Conservation (phyloP, 2,329 filamentous ascomycete genomes). For the Arthrobotrys iridis region DNA sequence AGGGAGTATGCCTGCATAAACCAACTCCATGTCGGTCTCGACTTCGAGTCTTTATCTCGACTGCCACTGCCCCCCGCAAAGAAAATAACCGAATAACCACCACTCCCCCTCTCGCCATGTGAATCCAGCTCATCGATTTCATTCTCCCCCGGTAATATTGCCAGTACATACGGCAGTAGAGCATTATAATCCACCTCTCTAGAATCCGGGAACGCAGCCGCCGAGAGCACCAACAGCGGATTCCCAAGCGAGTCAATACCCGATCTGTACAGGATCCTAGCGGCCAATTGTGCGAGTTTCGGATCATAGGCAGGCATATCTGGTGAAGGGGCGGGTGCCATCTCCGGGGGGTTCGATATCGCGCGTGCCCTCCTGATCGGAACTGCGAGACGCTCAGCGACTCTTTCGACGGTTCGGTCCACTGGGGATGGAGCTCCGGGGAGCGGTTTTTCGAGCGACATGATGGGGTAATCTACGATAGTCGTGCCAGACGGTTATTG, state of each 20-base stretch:
- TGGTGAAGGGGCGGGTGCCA: slow-evolving; percentile 62
- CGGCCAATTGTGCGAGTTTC: slow-evolving; percentile 65
- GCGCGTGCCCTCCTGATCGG: slow-evolving; percentile 53
- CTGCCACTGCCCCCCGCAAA: slow-evolving; percentile 65
- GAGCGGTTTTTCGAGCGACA: slow-evolving; percentile 41
- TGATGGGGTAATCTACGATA: slow-evolving; percentile 9
- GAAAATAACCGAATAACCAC: slow-evolving; percentile 69
- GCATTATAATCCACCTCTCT: slow-evolving; percentile 67
- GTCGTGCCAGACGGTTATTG: slow-evolving; percentile 1
- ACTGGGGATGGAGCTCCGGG: slow-evolving; percentile 44
- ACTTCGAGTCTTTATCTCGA: slow-evolving; percentile 59
- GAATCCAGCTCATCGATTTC: slow-evolving; percentile 62
- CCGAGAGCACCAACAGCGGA: slow-evolving; percentile 68
- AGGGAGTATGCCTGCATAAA: slow-evolving; percentile 69
- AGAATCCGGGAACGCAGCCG: slow-evolving; percentile 68
- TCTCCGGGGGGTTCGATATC: slow-evolving; percentile 53
- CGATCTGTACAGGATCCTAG: slow-evolving; percentile 68
- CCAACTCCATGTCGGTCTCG: slow-evolving; percentile 67
- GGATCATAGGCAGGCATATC: slow-evolving; percentile 63
- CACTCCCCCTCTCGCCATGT: slow-evolving; percentile 58
- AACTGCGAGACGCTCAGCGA: slow-evolving; percentile 50
- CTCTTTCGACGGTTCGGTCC: slow-evolving; percentile 52
- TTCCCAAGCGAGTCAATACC: slow-evolving; percentile 65
- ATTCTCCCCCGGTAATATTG: slow-evolving; percentile 67
- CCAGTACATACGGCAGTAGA: slow-evolving; percentile 68